phyloP scores from a whole-genome alignment of 805 yeast genomes.

The Teunomyces pallodes region DNA sequence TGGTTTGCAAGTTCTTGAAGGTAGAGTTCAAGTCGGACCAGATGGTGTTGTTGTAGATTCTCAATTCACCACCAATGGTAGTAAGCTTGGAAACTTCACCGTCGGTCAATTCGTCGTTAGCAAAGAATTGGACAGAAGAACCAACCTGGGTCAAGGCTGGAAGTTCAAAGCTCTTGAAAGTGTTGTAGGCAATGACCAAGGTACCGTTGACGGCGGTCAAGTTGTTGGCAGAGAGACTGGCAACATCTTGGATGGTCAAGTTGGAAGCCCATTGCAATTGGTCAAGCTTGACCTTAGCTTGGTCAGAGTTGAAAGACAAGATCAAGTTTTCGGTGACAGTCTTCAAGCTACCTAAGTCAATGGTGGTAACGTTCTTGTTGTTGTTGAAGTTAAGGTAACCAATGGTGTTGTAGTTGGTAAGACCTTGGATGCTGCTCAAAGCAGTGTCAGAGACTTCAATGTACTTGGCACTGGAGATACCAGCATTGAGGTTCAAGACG shows the following conservation, averaged over 20 bases:
- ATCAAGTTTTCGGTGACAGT: constrained; percentile 34
- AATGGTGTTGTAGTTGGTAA: constrained; percentile 29
- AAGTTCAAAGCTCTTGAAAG: constrained; percentile 30
- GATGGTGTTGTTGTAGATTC: constrained; percentile 39
- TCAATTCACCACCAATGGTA: constrained; percentile 40
- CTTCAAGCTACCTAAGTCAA: constrained; percentile 32
- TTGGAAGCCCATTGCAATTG: constrained; percentile 41
- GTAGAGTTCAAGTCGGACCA: constrained; percentile 30
- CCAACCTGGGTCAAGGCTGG: constrained; percentile 34
- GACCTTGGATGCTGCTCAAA: constrained; percentile 32
- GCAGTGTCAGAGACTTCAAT: constrained; percentile 44
- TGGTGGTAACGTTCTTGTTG: constrained; percentile 39
- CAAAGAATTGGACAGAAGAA: constrained; percentile 39
- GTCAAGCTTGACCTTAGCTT: constrained; percentile 32
- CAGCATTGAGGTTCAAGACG: constrained; percentile 33
- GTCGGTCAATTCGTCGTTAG: constrained; percentile 40
- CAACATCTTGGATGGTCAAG: constrained; percentile 43
- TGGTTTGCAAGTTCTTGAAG: constrained; percentile 27
- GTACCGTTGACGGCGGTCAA: constrained; percentile 42
- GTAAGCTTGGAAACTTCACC: constrained; percentile 27
- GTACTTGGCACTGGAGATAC: constrained; percentile 31
- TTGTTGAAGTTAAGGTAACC: constrained; percentile 39
- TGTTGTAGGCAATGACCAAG: constrained; percentile 38
- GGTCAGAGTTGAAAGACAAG: constrained; percentile 40
- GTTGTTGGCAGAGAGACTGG: constrained; percentile 27